Evolutionary conservation across 2,329 filamentous ascomycete species (phyloP).

Genomic region (Aspergillus caelatus): DNA sequence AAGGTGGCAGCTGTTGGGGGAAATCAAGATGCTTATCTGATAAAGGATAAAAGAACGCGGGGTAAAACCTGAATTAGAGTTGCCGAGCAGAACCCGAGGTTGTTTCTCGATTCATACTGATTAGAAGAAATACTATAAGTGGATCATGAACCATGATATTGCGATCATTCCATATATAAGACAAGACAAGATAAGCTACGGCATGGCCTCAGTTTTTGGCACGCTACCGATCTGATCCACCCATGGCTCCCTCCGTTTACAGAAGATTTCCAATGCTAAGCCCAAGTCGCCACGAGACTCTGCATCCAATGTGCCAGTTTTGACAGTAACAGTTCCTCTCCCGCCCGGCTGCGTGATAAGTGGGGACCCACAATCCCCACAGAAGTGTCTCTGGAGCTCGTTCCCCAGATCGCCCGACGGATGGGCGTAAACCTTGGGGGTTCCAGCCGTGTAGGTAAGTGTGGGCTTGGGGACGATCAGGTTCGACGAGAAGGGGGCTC

Average conservation of each 20-base stretch:
- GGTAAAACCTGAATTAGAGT: not conserved
- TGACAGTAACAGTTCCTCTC: conserved; percentile 17
- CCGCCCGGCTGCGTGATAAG: conserved; percentile 20
- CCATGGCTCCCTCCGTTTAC: conserved; percentile 25
- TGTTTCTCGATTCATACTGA: too few species aligned
- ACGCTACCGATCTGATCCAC: conserved; percentile 15
- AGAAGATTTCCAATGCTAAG: conserved; percentile 25
- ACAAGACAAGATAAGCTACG: not conserved
- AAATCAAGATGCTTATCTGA: not conserved
- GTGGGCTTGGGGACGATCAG: conserved; percentile 19
- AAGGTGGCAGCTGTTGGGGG: not conserved
- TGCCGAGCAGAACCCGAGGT: not conserved
- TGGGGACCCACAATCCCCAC: conserved; percentile 26
- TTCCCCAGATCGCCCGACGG: conserved; percentile 14
- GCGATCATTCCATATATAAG: too few species aligned
- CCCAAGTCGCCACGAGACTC: conserved; percentile 14
- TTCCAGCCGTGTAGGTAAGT: conserved; percentile 22
- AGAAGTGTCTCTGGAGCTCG: conserved; percentile 22
- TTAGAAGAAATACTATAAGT: too few species aligned
- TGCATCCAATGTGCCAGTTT: conserved; percentile 28
- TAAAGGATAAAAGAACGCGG: not conserved
- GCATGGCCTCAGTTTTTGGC: conserved; percentile 4
- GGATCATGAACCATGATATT: too few species aligned
- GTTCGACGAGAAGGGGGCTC: conserved; percentile 28
- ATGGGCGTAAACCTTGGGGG: conserved; percentile 24